Evolutionary conservation across 2,329 filamentous ascomycete genomes (phyloP).

Genomic region (Fusarium incarnatum): DNA sequence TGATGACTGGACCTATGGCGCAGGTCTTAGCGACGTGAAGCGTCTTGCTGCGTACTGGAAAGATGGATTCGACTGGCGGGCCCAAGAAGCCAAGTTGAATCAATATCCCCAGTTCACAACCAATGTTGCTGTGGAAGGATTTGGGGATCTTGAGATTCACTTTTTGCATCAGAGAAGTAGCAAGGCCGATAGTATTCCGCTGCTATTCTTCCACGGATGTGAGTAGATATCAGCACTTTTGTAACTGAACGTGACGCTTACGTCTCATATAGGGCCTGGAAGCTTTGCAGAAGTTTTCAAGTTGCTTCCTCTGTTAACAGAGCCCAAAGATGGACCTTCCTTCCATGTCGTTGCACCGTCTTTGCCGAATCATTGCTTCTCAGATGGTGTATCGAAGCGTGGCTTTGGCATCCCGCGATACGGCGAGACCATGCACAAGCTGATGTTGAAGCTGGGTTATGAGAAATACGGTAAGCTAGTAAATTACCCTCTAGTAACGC

Average conservation of each 20-base stretch:
- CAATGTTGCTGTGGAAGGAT: fast-evolving
- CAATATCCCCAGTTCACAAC: neutral
- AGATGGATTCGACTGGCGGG: neutral
- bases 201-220: constrained; percentile 2
- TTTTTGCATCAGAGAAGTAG: neutral
- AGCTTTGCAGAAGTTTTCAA: neutral
- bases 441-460: neutral
- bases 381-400: neutral
- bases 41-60: neutral
- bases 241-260: no score
- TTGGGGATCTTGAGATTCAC: neutral
- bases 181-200: neutral
- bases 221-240: neutral
- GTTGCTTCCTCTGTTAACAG: neutral
- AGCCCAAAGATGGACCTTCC: neutral
- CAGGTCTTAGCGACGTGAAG: neutral
- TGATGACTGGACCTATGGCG: neutral
- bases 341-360: neutral
- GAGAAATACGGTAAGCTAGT: neutral
- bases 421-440: neutral
- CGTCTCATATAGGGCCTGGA: neutral
- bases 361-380: neutral
- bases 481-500: no score
- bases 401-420: neutral
- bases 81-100: neutral